Evolutionary conservation across 805 yeast species (phyloP), one percentile per base, ranked within the genome.

Genomic region (Candida maesae): DNA sequence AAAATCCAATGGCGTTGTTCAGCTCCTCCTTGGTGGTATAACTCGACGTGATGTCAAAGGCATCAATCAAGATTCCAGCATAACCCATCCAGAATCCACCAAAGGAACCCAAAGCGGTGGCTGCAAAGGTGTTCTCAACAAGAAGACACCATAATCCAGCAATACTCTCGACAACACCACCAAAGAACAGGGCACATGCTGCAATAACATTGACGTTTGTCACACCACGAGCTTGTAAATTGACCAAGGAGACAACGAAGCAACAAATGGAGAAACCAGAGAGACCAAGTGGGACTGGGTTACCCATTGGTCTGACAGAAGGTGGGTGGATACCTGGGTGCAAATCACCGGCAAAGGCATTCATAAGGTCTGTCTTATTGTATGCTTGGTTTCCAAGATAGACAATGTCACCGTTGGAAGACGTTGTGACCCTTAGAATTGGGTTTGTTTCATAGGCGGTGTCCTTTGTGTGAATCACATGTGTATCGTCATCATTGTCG

Each of bases 51-150:
- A 78, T 74, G 19, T 79, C 79, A 57, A 79, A 80, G 55, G 74
- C 73, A 35, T 79, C 80, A 35, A 75, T 70, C 43, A 64, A 60
- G 25, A 83, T 74, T 24, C 84, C 84, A 45, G 81, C 89, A 68
- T 78, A 83, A 20, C 81, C 68, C 67, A 80, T 75, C 91, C 91
- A 83, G 60, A 83, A 83, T 3, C 87, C 90, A 44, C 86, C 91
- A 50, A 65, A 68, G 5, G 70, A 58, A 26, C 67, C 63, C 44
- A 67, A 56, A 17, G 66, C 65, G 21, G 83, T 72, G 51, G 81
- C 85, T 63, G 87, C 87, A 65, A 81, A 83, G 17, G 88, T 81
- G 63, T 81, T 82, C 52, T 84, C 89, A 30, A 77, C 69, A n/a
- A 81, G 78, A 63, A 82, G 71, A 61, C 84, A 87, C 74, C 84